Evolutionary conservation across 1,139 yeast species (phyloP), one percentile per base, ranked within the genome.

Genomic region (Geotrichum klebahnii): DNA sequence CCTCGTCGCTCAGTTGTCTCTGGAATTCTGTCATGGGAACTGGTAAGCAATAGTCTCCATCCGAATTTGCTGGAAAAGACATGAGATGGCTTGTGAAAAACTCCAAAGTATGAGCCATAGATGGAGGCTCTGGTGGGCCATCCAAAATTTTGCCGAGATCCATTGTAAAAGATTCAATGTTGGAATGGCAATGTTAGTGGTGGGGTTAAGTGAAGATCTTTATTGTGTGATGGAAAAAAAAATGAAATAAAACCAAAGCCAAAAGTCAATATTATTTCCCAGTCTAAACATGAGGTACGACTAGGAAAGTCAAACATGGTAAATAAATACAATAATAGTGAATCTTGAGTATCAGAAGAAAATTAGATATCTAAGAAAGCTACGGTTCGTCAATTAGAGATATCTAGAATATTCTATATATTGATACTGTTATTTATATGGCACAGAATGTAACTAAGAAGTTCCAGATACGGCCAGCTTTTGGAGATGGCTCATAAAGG

Each of bases 21-120:
- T 92, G 97, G 59, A 86, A 84, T 55, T 85, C 89, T 53, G 86
- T 81, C 83, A 90, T 81, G 2, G 96, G 90, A 3, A 95, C 86
- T 0, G 95, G 88, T 38, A 90, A 72, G 65, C 80, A 77, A 65
- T 88, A 88, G 59, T 85, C 95, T 19, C 55, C 56, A 22, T 45
- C 45, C 12, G 36, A 24, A n/a, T 24, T 41, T 12, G 17, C 41
- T 12, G 37, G 31, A 24, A 22, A 17, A n/a, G 48, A 14, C 23
- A 29, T 12, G n/a, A 31, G 22, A 17, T 32, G 34, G n/a, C 35
- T 36, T 16, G 53, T 46, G 35, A 53, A 52, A 9, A 52, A 55
- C 33, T 52, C 53, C 29, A 54, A 44, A 70, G 73, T 50, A 62
- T 57, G 36, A 60, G 64, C 46, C 4, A 82, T 82, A 40, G 84